Base-by-base conservation (phyloP, 345 rosid species). In the Lepidium aucheri region DNA sequence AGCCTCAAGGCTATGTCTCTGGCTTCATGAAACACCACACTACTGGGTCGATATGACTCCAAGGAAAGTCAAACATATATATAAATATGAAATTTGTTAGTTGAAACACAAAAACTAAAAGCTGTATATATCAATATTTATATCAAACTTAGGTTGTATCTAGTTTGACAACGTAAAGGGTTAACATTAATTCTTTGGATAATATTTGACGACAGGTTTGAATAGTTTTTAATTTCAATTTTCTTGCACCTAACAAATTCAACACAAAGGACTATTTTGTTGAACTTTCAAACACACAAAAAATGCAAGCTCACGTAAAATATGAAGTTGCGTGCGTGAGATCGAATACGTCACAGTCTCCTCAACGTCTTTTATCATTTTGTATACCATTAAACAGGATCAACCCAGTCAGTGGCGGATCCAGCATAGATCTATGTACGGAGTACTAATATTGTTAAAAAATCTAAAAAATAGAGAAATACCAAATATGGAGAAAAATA, bases 1-100 rank as follows among this genome's bases (percentile, higher is more conserved):
- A 60, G 65, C 18, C 13, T 40, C 2, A 46, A 59, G 66, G 61
- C 30, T 60, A 41, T 60, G 67, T 68, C 74, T 50, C 59, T 50
- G 53, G 42, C 43, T 13, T 9, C 34, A 5, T 59, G 44, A 40
- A 59, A 46, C 6, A 32, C 39, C 54, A 38, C 28, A 46, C 63
- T 36, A 46, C 22, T 47, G 40, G 35, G 18, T 57, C n/a, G 38
- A 45, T 46, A 36, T 56, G 72, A 46, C 58, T 49, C n/a, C 13
- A 51, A 16, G 44, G 38, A 60, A 41, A 69, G 68, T 60, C 74
- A 60, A 60, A 45, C 18, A 8, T 35, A 60, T 18, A 60, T 20
- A 68, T 4, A 47, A 38, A 47, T 49, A 39, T 32, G 16, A 59
- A 30, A 38, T 36, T 20, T 51, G 16, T 14, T 9, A n/a, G 9